Evolutionary conservation across 768 basidiomycete genomes (phyloP).

Genomic region (Podaxis carcinomalis): DNA sequence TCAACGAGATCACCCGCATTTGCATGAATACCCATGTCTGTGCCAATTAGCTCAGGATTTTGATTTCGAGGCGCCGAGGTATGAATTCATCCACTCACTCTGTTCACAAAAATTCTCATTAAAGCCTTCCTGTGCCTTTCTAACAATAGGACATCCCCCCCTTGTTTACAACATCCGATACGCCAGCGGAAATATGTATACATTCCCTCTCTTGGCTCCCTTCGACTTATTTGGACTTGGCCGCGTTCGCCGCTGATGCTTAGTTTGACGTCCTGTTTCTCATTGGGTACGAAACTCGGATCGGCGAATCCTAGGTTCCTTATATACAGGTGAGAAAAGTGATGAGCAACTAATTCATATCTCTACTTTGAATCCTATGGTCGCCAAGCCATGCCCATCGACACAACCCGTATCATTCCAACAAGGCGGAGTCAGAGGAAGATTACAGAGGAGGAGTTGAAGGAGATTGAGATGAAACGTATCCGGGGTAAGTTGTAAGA

Average conservation of each 20-base stretch:
- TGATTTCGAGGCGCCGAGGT: too few relatives aligned
- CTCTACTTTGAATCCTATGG: neutral
- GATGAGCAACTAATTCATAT: neutral
- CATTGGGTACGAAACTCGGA: neutral
- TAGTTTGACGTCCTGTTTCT: neutral
- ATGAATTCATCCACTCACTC: neutral
- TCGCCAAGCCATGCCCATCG: slow-evolving; percentile 35
- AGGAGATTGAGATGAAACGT: slow-evolving; percentile 49
- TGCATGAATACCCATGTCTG: too few relatives aligned
- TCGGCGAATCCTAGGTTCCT: neutral
- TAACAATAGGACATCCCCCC: neutral
- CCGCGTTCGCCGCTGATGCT: neutral
- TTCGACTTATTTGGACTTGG: neutral
- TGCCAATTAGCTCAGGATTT: too few relatives aligned
- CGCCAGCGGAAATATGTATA: neutral
- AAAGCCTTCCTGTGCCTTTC: neutral
- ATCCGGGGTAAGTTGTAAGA: slow-evolving; percentile 31
- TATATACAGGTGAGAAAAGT: neutral
- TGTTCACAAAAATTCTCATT: neutral
- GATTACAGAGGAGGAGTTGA: slow-evolving; percentile 46
- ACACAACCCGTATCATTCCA: slow-evolving; percentile 33
- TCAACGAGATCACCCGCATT: too few relatives aligned
- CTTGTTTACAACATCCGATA: neutral
- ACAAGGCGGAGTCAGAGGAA: slow-evolving; percentile 37
- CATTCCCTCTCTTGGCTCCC: neutral